phyloP scores from a whole-genome alignment of 2,329 filamentous ascomycete genomes.

The Aspergillus sp. region DNA sequence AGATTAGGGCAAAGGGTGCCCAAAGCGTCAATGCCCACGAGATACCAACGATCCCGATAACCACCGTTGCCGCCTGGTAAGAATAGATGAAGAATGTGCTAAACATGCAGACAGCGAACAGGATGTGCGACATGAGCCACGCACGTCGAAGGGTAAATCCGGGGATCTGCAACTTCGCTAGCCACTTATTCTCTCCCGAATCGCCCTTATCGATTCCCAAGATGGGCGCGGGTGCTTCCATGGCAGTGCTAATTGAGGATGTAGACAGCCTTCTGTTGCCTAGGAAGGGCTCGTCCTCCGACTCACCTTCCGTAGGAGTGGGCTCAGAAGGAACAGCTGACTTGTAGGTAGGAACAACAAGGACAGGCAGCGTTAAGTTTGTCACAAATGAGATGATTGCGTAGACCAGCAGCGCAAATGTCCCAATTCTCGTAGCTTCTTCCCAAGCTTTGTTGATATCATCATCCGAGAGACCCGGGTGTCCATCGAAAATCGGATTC shows the following conservation, averaged over 20 bases:
- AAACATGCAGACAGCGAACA: constrained; percentile 81
- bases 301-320: constrained; percentile 10
- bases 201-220: constrained; percentile 12
- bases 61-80: constrained; percentile 69
- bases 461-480: constrained; percentile 73
- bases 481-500: constrained; percentile 73
- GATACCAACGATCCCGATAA: constrained; percentile 81
- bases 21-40: constrained; percentile 92
- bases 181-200: constrained; percentile 32
- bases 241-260: constrained; percentile 35
- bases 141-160: constrained; percentile 83
- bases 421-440: constrained; percentile 80
- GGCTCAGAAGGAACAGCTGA: constrained; percentile 14
- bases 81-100: constrained; percentile 76
- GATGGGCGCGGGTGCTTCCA: constrained; percentile 33
- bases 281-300: constrained; percentile 24
- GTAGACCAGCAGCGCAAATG: constrained; percentile 85
- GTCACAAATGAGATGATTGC: constrained; percentile 79
- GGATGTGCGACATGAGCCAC: constrained; percentile 82
- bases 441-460: constrained; percentile 83
- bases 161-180: constrained; percentile 71
- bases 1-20: constrained; percentile 95
- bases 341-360: constrained; percentile 77
- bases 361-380: constrained; percentile 81
- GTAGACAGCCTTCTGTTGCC: constrained; percentile 29